These are phyloP conservation scores for Geranomyces variabilis DNA, from an alignment of 192 early-diverging fungal species.

Conservation along the genomic window DNA sequence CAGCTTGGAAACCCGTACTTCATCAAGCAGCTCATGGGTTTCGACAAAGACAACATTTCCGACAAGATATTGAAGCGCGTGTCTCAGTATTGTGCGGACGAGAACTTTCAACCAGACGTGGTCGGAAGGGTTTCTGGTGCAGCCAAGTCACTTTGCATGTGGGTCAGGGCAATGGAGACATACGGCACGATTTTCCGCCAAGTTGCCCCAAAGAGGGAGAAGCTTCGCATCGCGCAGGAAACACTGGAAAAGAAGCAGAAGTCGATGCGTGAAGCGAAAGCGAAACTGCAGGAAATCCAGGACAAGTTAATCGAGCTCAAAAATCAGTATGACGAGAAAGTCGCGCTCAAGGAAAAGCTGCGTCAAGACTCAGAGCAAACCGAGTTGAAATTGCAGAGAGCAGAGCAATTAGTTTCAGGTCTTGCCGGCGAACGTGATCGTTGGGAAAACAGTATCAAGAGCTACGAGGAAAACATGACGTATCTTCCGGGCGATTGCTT, in stretches of 20 bases:
- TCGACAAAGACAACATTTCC: constrained; percentile 67
- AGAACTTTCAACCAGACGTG: constrained; percentile 62
- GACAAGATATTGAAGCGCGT: constrained; percentile 61
- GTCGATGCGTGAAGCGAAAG: constrained; percentile 56
- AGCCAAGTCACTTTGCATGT: constrained; percentile 64
- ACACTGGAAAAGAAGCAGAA: constrained; percentile 65
- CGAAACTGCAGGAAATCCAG: constrained; percentile 64
- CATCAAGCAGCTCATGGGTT: constrained; percentile 64
- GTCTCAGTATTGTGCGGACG: constrained; percentile 59
- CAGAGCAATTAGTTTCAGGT: constrained; percentile 62
- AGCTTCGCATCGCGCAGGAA: constrained; percentile 57
- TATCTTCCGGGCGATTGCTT: constrained; percentile 63
- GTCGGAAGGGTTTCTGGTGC: constrained; percentile 64
- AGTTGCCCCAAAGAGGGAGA: constrained; percentile 64
- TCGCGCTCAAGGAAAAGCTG: constrained; percentile 60
- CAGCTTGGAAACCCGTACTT: constrained; percentile 68
- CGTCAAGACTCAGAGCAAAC: constrained; percentile 60
- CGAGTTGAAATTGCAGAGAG: constrained; percentile 55
- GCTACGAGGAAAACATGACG: constrained; percentile 56
- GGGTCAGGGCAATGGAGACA: constrained; percentile 64
- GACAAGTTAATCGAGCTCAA: constrained; percentile 65
- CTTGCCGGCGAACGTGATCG: constrained; percentile 60
- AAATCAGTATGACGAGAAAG: constrained; percentile 63
- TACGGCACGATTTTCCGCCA: constrained; percentile 63
- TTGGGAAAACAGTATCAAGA: constrained; percentile 60